Evolutionary conservation across 306 rosid genomes (phyloP), one percentile per base, ranked within the genome.

Genomic region (Lagenaria siceraria): DNA sequence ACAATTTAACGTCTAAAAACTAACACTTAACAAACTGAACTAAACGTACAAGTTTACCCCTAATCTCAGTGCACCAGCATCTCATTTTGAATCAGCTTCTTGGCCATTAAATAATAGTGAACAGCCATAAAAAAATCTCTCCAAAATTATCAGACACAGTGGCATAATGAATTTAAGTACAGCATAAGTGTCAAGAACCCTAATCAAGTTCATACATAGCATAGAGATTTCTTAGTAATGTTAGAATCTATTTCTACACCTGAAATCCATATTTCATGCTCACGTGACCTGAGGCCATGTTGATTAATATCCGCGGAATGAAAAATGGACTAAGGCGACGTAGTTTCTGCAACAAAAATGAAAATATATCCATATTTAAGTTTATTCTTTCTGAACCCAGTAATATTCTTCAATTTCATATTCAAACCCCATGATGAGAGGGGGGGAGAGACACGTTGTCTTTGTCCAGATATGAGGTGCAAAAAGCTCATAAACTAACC

Each of bases 261-360:
- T 95, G 97, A 80, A 95, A 90, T 53, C 97, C 97, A 84, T 92
- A 95, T 80, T 88, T 95, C 96, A 95, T 95, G 97, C 98, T 92
- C 83, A 95, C 88, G 52, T 92, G 98, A 71, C 98, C 97, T 43
- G 98, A 88, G 68, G 98, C 98, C 98, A 95, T 92, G 85, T 95
- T 92, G 83, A 95, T 89, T 86, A 92, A 77, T 84, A 95, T 95
- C 79, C 96, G 90, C 6, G 97, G 98, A 75, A 95, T 89, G 77
- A 95, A 95, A 89, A 88, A 95, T 70, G 98, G 98, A 88, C 98
- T 92, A 78, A 95, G 96, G 75, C 98, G 93, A 74, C 98, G 96
- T 59, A 92, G 83, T 74, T 85, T 93, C 98, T 92, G 90, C 18
- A 82, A 60, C n/a, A 53, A 66, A 33, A 68, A 3, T 10, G 12